Evolutionary conservation across 208 protist species (phyloP), one percentile per base, ranked within the genome.

Genomic region (Leptomonas pyrrhocoris): DNA sequence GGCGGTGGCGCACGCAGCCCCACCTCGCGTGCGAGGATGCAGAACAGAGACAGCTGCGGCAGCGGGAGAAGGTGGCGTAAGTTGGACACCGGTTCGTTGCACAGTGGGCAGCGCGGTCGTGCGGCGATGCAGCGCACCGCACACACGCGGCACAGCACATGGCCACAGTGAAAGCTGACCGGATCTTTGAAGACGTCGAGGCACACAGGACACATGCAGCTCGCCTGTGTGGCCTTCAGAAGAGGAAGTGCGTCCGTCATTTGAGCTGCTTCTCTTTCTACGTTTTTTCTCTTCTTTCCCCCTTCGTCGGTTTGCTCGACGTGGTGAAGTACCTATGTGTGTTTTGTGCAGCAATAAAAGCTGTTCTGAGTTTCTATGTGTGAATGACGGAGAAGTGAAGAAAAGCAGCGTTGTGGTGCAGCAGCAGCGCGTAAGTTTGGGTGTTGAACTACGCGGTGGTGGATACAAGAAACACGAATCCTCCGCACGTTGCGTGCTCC

Each of bases 61-160:
- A 94, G 74, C 15, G 83, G 58, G 2, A 76, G 54, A 12, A 63
- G 69, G 28, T 58, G 56, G 40, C 76, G 76, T 27, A 48, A 67
- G 54, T 68, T 67, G 1, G 77, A 31, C 9, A 88, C 77, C 13
- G 63, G 18, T 18, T 71, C 58, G 64, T 95, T 95, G 67, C 90
- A 95, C 50, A 95, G 64, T 23, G 90, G 90, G 67, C 90, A 95
- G 40, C 79, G 79, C 7, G 85, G 84, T 8, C 87, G 69, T 11
- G 49, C 75, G 27, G 73, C 58, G 25, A 92, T 77, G 61, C 73
- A 85, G n/a, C 80, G 80, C 7, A 46, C 38, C 19, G 79, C 80
- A 59, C 90, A 95, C 18, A 30, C 30, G 9, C 62, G 68, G 73
- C 90, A 95, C 40, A 92, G 82, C 42, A 90, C 86, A 70, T 95